Evolutionary conservation across 345 rosid genomes (phyloP).

Genomic region (Arabis alpina): DNA sequence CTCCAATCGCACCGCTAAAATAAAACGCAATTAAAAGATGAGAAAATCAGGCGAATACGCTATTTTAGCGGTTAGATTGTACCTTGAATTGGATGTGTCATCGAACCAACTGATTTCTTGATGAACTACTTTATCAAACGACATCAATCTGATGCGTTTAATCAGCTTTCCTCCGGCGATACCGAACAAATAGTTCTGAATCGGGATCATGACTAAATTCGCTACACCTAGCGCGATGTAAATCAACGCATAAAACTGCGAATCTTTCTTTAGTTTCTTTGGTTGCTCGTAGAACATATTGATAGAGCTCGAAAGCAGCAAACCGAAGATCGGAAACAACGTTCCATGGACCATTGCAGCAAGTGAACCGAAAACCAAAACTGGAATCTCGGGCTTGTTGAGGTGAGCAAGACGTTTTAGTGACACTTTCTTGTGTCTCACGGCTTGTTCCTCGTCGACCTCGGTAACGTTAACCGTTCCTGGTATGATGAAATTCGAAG

Average conservation of each 20-base stretch:
- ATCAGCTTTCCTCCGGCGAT: constrained; percentile 84
- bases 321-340: constrained; percentile 74
- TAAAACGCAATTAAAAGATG: not conserved
- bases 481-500: constrained; percentile 33
- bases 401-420: constrained; percentile 61
- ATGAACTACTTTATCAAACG: constrained; percentile 78
- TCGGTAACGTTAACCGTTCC: constrained; percentile 33
- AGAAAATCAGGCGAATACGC: too few relatives aligned
- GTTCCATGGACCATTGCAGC: constrained; percentile 72
- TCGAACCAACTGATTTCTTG: constrained; percentile 93
- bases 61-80: not conserved
- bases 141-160: constrained; percentile 63
- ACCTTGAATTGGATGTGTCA: constrained; percentile 69
- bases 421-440: constrained; percentile 55
- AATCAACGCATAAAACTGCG: constrained; percentile 62
- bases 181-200: constrained; percentile 75
- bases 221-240: constrained; percentile 51
- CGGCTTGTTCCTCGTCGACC: constrained; percentile 13
- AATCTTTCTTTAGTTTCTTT: constrained; percentile 50
- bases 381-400: constrained; percentile 75
- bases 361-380: constrained; percentile 56
- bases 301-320: constrained; percentile 67
- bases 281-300: constrained; percentile 66
- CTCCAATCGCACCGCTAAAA: constrained; percentile 61
- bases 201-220: constrained; percentile 48